Conservation (phyloP, 2,329 filamentous ascomycete species). For the Alternaria viburni region DNA sequence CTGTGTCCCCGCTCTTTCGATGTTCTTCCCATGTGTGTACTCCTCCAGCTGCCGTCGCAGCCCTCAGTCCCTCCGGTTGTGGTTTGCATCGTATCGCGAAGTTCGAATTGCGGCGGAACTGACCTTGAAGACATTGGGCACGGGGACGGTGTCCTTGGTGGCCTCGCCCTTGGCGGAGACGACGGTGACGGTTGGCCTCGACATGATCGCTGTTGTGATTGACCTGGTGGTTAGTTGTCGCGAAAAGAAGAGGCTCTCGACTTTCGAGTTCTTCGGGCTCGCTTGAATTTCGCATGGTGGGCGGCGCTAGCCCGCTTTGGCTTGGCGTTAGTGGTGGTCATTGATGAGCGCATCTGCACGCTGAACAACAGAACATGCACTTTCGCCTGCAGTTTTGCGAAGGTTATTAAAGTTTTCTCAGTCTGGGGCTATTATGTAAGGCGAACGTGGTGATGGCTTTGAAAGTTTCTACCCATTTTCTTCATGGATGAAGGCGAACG, state of each 20-base stretch:
- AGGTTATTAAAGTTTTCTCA: background rate
- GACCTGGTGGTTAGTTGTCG: slow-evolving; percentile 40
- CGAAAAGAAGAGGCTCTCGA: slow-evolving; percentile 12
- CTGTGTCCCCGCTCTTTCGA: background rate
- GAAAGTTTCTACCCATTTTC: background rate
- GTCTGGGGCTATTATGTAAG: background rate
- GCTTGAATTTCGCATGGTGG: background rate
- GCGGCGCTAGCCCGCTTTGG: background rate
- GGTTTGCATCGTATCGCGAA: slow-evolving; percentile 16
- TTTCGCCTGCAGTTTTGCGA: background rate
- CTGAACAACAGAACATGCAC: background rate
- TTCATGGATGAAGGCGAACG: background rate
- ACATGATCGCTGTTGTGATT: slow-evolving; percentile 60
- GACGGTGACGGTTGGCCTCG: slow-evolving; percentile 96
- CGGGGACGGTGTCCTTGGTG: slow-evolving; percentile 85
- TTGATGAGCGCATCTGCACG: background rate
- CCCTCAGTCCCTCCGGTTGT: background rate
- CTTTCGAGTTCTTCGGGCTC: slow-evolving; percentile 6
- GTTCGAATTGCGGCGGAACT: slow-evolving; percentile 28
- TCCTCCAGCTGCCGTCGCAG: slow-evolving; percentile 12
- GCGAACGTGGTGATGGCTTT: background rate
- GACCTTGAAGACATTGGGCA: slow-evolving; percentile 91
- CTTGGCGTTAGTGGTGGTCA: background rate
- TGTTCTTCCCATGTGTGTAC: slow-evolving; percentile 14
- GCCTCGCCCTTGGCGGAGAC: slow-evolving; percentile 94